Evolutionary conservation across 2,329 filamentous ascomycete genomes (phyloP).

Genomic region (Monosporascus sp.): DNA sequence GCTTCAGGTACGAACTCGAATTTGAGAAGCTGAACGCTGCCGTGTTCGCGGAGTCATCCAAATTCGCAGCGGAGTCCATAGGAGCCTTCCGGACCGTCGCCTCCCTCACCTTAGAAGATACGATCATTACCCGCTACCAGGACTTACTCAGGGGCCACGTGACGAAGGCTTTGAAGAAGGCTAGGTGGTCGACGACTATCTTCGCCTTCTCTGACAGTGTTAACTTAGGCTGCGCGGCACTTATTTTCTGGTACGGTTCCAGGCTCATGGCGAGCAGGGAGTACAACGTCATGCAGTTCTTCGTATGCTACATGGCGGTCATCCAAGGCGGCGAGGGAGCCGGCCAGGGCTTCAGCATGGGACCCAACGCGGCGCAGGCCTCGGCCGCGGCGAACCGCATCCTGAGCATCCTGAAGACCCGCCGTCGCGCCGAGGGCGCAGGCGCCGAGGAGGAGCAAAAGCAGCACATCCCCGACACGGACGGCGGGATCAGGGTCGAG

Average conservation of each 20-base stretch:
- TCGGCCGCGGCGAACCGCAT: conserved; percentile 56
- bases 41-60: conserved; percentile 66
- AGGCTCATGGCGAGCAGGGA: conserved; percentile 50
- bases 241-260: conserved; percentile 64
- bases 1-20: conserved; percentile 54
- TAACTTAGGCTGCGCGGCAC: conserved; percentile 56
- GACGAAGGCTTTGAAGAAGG: conserved; percentile 52
- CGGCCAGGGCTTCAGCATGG: conserved; percentile 62
- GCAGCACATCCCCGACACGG: conserved; percentile 37
- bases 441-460: conserved; percentile 4
- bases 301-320: conserved; percentile 59
- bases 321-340: conserved; percentile 63
- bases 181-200: conserved; percentile 56
- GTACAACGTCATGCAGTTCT: conserved; percentile 41
- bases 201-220: conserved; percentile 67
- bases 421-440: conserved; percentile 29
- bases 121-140: conserved; percentile 58
- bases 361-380: conserved; percentile 58
- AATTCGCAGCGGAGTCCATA: conserved; percentile 71
- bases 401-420: conserved; percentile 43
- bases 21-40: conserved; percentile 64
- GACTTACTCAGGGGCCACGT: conserved; percentile 55
- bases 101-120: conserved; percentile 63
- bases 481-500: conserved; percentile 51
- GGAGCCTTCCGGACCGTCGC: conserved; percentile 69